Conservation (phyloP, 805 yeast genomes). For the Starmerella scarabaei region DNA sequence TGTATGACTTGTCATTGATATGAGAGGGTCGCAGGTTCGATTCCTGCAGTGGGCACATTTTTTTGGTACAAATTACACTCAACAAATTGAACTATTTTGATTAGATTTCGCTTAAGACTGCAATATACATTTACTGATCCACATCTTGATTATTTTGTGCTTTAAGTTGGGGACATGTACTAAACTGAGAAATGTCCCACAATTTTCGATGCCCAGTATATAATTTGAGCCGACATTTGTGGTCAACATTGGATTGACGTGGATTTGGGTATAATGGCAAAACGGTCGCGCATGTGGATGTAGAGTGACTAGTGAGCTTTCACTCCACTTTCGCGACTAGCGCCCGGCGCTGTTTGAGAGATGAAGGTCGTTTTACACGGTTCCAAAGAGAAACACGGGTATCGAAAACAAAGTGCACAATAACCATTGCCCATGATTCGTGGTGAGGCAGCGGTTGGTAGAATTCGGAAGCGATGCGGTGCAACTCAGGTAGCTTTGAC, state of each 20-base stretch:
- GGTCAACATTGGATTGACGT: too few relatives aligned
- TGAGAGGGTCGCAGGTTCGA: conserved; percentile 22
- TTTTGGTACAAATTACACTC: neutral
- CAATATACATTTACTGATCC: neutral
- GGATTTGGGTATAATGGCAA: too few relatives aligned
- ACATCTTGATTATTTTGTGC: neutral
- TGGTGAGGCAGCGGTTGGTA: conserved; percentile 70
- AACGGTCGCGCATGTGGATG: too few relatives aligned
- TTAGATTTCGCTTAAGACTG: neutral
- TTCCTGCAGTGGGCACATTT: conserved; percentile 20
- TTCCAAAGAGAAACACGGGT: conserved; percentile 62
- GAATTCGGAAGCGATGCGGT: conserved; percentile 61
- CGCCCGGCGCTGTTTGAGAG: conserved; percentile 7
- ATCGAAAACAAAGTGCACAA: conserved; percentile 56
- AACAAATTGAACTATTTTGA: neutral
- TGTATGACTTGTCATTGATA: conserved; percentile 8
- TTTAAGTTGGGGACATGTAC: neutral
- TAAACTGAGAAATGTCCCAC: neutral
- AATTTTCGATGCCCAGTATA: neutral
- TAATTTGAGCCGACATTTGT: too few relatives aligned
- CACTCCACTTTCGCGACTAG: neutral
- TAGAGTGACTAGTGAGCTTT: neutral
- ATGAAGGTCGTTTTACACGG: conserved; percentile 52
- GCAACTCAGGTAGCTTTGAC: conserved; percentile 58
- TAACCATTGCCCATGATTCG: conserved; percentile 64